These are phyloP conservation scores for Ascoidea tarda DNA, from an alignment of 805 yeast species.

Conservation along the genomic window DNA sequence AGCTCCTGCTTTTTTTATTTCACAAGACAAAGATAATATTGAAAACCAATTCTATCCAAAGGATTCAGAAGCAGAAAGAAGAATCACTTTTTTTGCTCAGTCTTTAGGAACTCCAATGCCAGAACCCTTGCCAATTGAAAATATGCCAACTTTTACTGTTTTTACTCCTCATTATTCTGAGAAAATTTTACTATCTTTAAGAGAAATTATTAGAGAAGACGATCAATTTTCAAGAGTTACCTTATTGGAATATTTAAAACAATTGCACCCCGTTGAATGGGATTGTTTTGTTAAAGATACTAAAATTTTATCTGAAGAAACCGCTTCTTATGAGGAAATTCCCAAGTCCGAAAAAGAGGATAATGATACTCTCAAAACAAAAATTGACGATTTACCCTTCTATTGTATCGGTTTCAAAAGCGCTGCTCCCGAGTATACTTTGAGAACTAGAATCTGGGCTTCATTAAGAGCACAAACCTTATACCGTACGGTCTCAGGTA, in stretches of 20 bases:
- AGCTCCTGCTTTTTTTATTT: conserved; percentile 96
- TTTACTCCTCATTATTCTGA: conserved; percentile 93
- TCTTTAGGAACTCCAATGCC: conserved; percentile 96
- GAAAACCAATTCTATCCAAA: conserved; percentile 94
- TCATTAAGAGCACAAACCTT: conserved; percentile 74
- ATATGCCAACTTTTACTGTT: conserved; percentile 98
- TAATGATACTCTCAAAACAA: conserved; percentile 18
- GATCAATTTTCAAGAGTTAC: conserved; percentile 93
- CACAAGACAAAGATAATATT: conserved; percentile 84
- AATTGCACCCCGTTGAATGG: conserved; percentile 95
- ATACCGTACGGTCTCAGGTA: conserved; percentile 74
- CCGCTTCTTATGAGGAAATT: conserved; percentile 51
- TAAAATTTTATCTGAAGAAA: conserved; percentile 87
- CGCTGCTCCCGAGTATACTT: conserved; percentile 44
- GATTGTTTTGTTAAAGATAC: conserved; percentile 95
- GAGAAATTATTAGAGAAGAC: conserved; percentile 93
- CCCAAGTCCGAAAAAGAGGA: conserved; percentile 27
- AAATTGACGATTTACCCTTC: conserved; percentile 50
- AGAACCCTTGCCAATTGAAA: conserved; percentile 96
- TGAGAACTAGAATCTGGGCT: conserved; percentile 80
- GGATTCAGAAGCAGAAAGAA: conserved; percentile 97
- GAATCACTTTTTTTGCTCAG: conserved; percentile 98
- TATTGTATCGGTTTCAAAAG: conserved; percentile 62
- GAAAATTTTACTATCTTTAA: conserved; percentile 77
- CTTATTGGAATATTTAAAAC: conserved; percentile 84